Evolutionary conservation across 768 basidiomycete genomes (phyloP).

Genomic region (Hygrocybe coccinea): DNA sequence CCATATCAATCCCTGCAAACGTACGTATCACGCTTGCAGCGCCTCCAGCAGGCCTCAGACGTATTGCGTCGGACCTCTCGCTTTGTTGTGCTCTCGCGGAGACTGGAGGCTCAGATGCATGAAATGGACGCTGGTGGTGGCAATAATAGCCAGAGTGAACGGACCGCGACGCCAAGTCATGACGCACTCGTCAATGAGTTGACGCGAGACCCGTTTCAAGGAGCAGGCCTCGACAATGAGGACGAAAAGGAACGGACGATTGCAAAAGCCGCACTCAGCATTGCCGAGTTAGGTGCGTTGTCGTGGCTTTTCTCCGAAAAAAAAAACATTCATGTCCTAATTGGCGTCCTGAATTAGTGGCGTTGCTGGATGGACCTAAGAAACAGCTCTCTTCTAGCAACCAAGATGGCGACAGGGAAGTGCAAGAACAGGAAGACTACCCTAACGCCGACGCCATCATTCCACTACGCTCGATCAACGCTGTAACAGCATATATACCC

Average conservation of each 20-base stretch:
- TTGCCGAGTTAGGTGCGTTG: conserved; percentile 82
- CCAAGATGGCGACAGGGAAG: not conserved
- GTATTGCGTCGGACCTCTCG: conserved; percentile 78
- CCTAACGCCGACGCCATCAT: conserved; percentile 23
- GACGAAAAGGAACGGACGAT: conserved; percentile 84
- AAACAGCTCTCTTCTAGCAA: not conserved
- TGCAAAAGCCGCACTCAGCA: conserved; percentile 89
- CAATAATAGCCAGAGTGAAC: not conserved
- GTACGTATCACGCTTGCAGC: conserved; percentile 68
- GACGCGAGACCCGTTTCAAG: not conserved
- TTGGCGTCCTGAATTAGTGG: conserved; percentile 24
- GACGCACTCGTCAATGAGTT: not conserved
- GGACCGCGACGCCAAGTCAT: not conserved
- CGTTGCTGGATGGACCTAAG: conserved; percentile 44
- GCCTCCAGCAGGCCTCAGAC: conserved; percentile 79
- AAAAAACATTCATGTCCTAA: conserved; percentile 19
- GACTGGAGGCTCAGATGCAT: conserved; percentile 81
- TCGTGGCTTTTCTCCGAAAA: not conserved
- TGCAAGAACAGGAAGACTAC: conserved; percentile 1
- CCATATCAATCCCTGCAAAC: conserved; percentile 74
- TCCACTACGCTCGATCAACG: conserved; percentile 68
- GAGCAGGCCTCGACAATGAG: conserved; percentile 55
- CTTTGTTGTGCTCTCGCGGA: conserved; percentile 75
- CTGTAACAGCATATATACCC: conserved; percentile 63
- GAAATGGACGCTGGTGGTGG: conserved; percentile 47